A percentile compares a stretch with the other conserved stretches of the same genome.
phyloP scores from a whole-genome alignment of 371 early-diverging fungal species.

The Mortierella sp. region DNA sequence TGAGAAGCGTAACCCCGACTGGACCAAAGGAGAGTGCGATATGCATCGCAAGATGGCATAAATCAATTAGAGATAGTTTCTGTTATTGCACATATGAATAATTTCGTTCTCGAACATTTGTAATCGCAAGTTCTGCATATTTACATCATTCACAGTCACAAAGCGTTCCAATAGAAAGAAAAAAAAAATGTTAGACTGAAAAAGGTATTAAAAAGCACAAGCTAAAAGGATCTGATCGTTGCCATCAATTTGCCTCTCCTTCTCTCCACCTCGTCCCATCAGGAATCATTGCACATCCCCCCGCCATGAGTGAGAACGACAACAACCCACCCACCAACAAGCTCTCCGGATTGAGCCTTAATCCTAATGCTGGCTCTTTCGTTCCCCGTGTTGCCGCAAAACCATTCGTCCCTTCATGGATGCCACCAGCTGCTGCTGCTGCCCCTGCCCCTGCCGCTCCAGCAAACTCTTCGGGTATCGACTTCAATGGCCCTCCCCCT shows the following conservation, averaged over 20 bases:
- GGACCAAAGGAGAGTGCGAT: slow-evolving; percentile 27
- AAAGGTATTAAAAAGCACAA: neutral
- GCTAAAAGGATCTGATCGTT: neutral
- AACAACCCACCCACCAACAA: slow-evolving; percentile 40
- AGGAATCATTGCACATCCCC: slow-evolving; percentile 1
- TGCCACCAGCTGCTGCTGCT: slow-evolving; percentile 37
- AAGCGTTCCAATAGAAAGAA: neutral
- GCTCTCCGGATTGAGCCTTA: slow-evolving; percentile 62
- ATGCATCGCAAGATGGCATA: slow-evolving; percentile 19
- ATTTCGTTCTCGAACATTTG: neutral
- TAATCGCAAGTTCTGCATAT: neutral
- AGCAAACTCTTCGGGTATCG: slow-evolving; percentile 19
- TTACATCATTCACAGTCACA: neutral
- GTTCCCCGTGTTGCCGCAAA: slow-evolving; percentile 62
- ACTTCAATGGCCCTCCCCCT: slow-evolving; percentile 44
- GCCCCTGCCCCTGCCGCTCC: slow-evolving; percentile 26
- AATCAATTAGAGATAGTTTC: neutral
- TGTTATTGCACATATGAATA: neutral
- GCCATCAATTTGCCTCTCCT: neutral
- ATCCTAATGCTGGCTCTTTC: slow-evolving; percentile 67
- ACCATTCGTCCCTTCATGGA: slow-evolving; percentile 62
- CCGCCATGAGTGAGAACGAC: slow-evolving; percentile 40
- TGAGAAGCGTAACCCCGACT: slow-evolving; percentile 19
- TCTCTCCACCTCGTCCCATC: slow-evolving; percentile 7
- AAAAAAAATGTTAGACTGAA: neutral